Evolutionary conservation across 148 eudicot genomes (phyloP).

Genomic region (Chenopodium formosanum): DNA sequence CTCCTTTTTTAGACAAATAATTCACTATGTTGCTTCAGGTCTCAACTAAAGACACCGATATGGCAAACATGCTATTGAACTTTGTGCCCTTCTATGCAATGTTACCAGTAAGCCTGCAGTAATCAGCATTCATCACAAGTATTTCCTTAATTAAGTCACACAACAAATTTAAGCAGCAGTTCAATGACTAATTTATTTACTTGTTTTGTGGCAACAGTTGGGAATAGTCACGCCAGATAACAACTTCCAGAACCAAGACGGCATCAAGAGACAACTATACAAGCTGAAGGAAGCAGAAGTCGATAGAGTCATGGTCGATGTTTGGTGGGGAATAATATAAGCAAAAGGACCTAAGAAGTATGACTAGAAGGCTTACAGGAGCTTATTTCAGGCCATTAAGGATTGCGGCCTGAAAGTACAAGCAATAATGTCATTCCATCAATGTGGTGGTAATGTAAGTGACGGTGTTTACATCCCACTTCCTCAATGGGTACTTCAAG

Average conservation of each 20-base stretch:
- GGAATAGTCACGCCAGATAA: slow-evolving; percentile 53
- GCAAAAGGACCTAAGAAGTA: too few species aligned
- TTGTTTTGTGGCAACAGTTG: slow-evolving; percentile 31
- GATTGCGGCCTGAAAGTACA: too few species aligned
- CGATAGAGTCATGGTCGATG: slow-evolving; percentile 82
- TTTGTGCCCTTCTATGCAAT: slow-evolving; percentile 79
- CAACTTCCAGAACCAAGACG: slow-evolving; percentile 40
- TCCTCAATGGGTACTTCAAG: too few species aligned
- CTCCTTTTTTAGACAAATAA: background rate
- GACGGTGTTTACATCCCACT: too few species aligned
- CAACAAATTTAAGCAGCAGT: background rate
- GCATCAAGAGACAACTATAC: slow-evolving; percentile 52
- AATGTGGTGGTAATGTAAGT: too few species aligned
- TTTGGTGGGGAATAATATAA: too few species aligned
- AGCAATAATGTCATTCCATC: too few species aligned
- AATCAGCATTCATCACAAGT: background rate
- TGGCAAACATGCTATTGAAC: slow-evolving; percentile 50
- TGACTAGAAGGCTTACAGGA: too few species aligned
- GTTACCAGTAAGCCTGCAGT: slow-evolving; percentile 57
- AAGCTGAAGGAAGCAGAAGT: slow-evolving; percentile 55
- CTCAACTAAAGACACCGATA: slow-evolving; percentile 21
- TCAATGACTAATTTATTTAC: background rate
- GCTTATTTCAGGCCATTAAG: too few species aligned
- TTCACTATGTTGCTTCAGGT: slow-evolving; percentile 30
- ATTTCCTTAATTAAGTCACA: background rate